Evolutionary conservation across 225 moss, liverwort and hornwort species (phyloP), one percentile per base, ranked within the genome.

Genomic region (Rhytidiadelphus loreus): DNA sequence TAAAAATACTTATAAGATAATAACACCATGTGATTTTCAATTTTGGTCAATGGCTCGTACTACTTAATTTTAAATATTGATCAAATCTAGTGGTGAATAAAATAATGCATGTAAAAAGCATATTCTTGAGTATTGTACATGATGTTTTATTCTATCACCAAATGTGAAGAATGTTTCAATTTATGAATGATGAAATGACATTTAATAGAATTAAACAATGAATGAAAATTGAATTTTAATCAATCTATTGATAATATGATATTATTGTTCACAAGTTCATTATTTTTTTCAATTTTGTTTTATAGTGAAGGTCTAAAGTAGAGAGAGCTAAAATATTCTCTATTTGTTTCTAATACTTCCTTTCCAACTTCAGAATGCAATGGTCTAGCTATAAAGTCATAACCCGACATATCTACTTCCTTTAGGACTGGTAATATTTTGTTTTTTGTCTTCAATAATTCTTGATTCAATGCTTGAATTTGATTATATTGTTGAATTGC

Each of bases 291-390:
- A 28, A 26, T 11, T 43, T 41, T 50, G 2, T 11, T n/a, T 57
- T n/a, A 25, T 6, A 44, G 1, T 55, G 32, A 58, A 37, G 59
- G 84, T 33, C 29, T 88, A 88, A 30, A 84, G 7, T 88, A 78
- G 30, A 88, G 18, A 58, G 81, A 68, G 75, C 16, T 74, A 68
- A 89, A 91, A 55, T 91, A 89, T 8, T 60, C 11, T 75, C 53
- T 84, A 60, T 81, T 91, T 75, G 30, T 17, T 66, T 84, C 68
- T 24, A 89, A 4, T 5, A 89, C 81, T 44, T 87, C 60, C 1
- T 46, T 87, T 60, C 89, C 89, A 87, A 91, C 46, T 59, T 91
- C 9, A 8, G 46, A 89, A 68, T 87, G 89, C 21, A 87, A 32
- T 17, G 83, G 86, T 8, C 75, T 50, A 7, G n/a, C 65, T 21